phyloP scores from a whole-genome alignment of 225 moss, liverwort and hornwort genomes.

The Ulota crispa region DNA sequence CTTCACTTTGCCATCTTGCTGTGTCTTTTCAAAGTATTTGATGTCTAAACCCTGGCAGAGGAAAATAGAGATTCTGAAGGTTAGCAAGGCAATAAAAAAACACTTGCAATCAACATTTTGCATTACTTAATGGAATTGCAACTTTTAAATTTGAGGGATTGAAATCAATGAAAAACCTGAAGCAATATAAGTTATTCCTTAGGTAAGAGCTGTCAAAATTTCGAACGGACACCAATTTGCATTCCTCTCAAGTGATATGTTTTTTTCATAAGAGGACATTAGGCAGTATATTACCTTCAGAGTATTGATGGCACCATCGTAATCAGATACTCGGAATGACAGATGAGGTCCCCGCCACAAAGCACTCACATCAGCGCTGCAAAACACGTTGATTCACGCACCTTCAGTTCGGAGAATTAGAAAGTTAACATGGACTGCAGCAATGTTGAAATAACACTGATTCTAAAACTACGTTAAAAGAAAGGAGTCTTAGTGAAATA shows the following conservation, averaged over 20 bases:
- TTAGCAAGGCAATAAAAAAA: neutral
- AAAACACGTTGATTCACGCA: neutral
- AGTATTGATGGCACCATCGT: constrained; percentile 74
- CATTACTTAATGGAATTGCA: neutral
- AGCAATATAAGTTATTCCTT: too few species aligned
- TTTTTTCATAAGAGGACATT: neutral
- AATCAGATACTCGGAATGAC: constrained; percentile 84
- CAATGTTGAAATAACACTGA: neutral
- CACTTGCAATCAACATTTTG: neutral
- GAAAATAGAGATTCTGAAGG: neutral
- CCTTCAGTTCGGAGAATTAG: neutral
- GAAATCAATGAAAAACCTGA: neutral
- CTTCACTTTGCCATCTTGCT: constrained; percentile 77
- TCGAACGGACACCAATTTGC: neutral
- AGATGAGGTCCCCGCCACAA: constrained; percentile 80
- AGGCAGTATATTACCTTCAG: constrained; percentile 53
- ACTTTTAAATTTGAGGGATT: neutral
- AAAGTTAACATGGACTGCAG: neutral
- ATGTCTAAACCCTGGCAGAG: constrained; percentile 54
- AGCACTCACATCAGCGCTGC: constrained; percentile 69
- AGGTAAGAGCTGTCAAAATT: neutral
- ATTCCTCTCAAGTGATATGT: neutral
- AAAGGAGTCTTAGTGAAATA: too few species aligned
- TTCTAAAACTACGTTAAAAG: neutral
- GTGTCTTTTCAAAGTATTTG: constrained; percentile 79